These are phyloP conservation scores for Claviceps sp. DNA, from an alignment of 2,329 filamentous ascomycete species.

Conservation along the genomic window DNA sequence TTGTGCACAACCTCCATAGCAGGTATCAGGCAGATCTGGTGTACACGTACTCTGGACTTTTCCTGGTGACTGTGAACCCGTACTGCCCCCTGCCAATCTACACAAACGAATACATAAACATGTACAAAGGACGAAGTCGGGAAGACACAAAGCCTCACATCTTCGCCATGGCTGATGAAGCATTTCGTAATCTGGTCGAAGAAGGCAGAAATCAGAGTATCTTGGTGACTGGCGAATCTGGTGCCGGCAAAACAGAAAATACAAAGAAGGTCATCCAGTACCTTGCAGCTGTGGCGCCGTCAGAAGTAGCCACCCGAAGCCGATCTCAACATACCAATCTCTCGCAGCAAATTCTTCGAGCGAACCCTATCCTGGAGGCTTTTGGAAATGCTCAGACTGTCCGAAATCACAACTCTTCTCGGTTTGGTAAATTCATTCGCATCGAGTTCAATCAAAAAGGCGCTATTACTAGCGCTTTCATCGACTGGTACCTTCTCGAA, in stretches of 20 bases:
- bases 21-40: constrained; percentile 93
- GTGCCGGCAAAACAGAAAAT: constrained; percentile 96
- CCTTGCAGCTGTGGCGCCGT: constrained; percentile 80
- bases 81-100: constrained; percentile 94
- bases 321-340: constrained; percentile 62
- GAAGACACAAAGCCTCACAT: constrained; percentile 97
- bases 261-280: constrained; percentile 99
- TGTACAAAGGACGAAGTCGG: constrained; percentile 84
- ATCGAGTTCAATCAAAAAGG: constrained; percentile 86
- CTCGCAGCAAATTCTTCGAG: constrained; percentile 89
- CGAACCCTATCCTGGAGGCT: constrained; percentile 93
- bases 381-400: constrained; percentile 98
- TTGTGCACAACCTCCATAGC: constrained; percentile 92
- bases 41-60: constrained; percentile 95
- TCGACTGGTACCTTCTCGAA: constrained; percentile 96
- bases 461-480: constrained; percentile 88
- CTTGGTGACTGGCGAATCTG: constrained; percentile 92
- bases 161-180: constrained; percentile 93
- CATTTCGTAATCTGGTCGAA: constrained; percentile 88
- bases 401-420: constrained; percentile 94
- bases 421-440: constrained; percentile 96
- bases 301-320: constrained; percentile 56
- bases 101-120: constrained; percentile 90
- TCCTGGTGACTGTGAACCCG: constrained; percentile 92
- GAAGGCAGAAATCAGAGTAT: constrained; percentile 96